phyloP scores from a whole-genome alignment of 2,329 filamentous ascomycete species.

The Calonectria fujianensis region DNA sequence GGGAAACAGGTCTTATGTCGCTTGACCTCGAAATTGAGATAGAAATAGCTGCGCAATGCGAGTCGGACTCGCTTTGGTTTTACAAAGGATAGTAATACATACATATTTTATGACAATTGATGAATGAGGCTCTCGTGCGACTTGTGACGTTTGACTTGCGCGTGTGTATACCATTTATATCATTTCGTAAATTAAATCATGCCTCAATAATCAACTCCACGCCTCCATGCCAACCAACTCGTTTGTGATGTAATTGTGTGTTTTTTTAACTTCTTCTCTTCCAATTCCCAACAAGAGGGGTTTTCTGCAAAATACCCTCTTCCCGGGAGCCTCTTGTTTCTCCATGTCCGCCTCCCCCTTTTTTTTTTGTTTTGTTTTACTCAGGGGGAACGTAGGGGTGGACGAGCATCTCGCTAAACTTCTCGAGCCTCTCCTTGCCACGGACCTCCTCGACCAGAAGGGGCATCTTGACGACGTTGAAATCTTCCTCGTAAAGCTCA shows the following conservation, averaged over 20 bases:
- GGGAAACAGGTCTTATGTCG: constrained; percentile 23
- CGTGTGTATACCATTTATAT: constrained; percentile 23
- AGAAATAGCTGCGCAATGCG: constrained; percentile 19
- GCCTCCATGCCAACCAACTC: constrained; percentile 33
- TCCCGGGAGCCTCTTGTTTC: not conserved
- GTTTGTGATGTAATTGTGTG: constrained; percentile 17
- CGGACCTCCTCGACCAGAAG: constrained; percentile 95
- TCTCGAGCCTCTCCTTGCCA: constrained; percentile 94
- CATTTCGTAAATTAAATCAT: constrained; percentile 45
- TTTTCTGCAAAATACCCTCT: not conserved
- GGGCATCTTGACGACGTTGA: constrained; percentile 99
- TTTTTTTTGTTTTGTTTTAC: constrained; percentile 45
- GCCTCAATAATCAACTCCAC: constrained; percentile 46
- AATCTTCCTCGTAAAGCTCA: constrained; percentile 95
- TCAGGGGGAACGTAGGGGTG: constrained; percentile 83
- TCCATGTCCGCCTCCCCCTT: too few relatives aligned
- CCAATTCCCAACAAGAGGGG: constrained; percentile 24
- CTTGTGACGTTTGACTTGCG: constrained; percentile 42
- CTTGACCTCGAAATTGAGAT: constrained; percentile 9
- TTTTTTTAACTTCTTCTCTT: constrained; percentile 36
- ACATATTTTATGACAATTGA: constrained; percentile 29
- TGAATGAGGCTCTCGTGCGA: constrained; percentile 40
- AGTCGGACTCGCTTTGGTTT: constrained; percentile 31
- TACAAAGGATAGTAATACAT: constrained; percentile 45
- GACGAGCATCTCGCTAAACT: constrained; percentile 90